Percentiles rank a stretch among this genome's conserved stretches.
These are phyloP conservation scores for Aspergillus neoniger DNA, from an alignment of 2,329 filamentous ascomycete species.

Conservation along the genomic window DNA sequence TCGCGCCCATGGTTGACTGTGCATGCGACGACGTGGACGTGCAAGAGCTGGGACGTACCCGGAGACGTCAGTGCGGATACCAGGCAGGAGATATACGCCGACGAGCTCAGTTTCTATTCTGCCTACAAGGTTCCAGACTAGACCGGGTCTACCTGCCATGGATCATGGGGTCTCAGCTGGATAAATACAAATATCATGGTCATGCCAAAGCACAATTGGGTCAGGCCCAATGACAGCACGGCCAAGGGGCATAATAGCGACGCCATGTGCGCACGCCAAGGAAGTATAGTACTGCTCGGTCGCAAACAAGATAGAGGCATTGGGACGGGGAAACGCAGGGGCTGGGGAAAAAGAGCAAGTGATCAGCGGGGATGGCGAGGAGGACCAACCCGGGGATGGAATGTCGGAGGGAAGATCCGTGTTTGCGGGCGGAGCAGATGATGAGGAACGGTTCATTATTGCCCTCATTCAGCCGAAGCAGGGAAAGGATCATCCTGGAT, in stretches of 20 bases:
- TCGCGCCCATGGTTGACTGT: background rate
- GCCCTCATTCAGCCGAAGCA: background rate
- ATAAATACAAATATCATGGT: background rate
- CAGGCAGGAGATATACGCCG: background rate
- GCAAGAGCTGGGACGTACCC: background rate
- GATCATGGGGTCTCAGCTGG: background rate
- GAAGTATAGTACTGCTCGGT: background rate
- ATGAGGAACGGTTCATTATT: background rate
- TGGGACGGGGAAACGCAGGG: background rate
- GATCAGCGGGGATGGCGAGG: background rate
- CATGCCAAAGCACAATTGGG: background rate
- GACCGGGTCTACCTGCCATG: background rate
- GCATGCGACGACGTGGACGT: background rate
- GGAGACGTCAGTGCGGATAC: background rate
- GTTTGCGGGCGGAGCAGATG: background rate
- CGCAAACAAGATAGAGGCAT: too few relatives aligned
- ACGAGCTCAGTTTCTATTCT: background rate
- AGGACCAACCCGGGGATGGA: background rate
- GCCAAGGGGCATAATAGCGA: background rate
- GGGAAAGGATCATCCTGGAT: background rate
- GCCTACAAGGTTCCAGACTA: background rate
- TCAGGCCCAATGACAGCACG: background rate
- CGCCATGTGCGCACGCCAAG: background rate
- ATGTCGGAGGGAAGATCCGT: background rate
- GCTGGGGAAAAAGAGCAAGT: background rate